Evolutionary conservation across 1,284 basidiomycete species (phyloP), one percentile per base, ranked within the genome.

Genomic region (Cutaneotrichosporon daszewskae): DNA sequence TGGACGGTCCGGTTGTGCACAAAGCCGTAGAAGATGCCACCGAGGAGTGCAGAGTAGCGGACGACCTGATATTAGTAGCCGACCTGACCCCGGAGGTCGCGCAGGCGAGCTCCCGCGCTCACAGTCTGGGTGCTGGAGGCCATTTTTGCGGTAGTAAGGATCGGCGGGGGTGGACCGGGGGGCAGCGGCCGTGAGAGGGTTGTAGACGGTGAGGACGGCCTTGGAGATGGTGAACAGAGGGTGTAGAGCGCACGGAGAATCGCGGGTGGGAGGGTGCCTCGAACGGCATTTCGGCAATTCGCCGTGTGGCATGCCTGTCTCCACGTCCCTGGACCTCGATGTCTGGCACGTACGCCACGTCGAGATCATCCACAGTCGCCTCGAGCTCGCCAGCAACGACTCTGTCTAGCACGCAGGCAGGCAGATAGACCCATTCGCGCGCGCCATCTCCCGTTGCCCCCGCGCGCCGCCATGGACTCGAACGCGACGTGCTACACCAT

Each of bases 11-110:
- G 81, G 67, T 85, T 84, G 77, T 97, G 94, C 60, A 83, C 78
- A 69, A 95, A 84, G 62, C 95, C 94, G 72, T 97, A 98, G 69
- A 84, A 75, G 60, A 96, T 80, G 67, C 94, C 94, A 44, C 80
- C 78, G 54, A 85, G 75, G 57, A 98, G 82, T 41, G 94, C 91
- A 28, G 90, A 84, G 75, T 96, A 98, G 62, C 94, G 88, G 64
- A 87, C 86, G 69, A 96, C 92, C 94, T 98, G 60, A n/a, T 14
- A 32, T 43, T n/a, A 49, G 47, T 31, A 26, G 28, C 14, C 28
- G 5, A 6, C 14, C 37, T 19, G 20, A 14, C 8, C 9, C 8
- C 26, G 35, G 40, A 37, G 19, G 35, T 28, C 42, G 18, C n/a
- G 32, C 18, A 10, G 32, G 5, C 32, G 31, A 14, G 9, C 22